Conservation (phyloP, 2,329 filamentous ascomycete genomes). For the Grosmannia penicillata region DNA sequence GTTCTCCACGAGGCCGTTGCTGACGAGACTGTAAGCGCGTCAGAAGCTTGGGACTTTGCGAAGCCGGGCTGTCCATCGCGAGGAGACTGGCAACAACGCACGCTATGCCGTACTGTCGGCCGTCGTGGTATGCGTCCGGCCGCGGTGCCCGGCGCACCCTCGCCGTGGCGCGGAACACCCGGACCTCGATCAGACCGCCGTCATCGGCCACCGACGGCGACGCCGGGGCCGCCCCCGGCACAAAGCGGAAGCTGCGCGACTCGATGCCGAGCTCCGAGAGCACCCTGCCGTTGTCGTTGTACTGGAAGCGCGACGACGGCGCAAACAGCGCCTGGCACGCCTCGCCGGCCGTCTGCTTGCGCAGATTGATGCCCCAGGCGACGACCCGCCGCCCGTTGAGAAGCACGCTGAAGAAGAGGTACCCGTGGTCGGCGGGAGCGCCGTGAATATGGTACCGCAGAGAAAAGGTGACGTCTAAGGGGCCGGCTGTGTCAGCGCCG, state of each 20-base stretch:
- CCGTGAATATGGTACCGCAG: slow-evolving; percentile 30
- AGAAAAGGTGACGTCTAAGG: slow-evolving; percentile 35
- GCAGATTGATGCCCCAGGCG: slow-evolving; percentile 35
- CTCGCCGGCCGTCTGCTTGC: slow-evolving; percentile 20
- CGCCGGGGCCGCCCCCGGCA: slow-evolving; percentile 19
- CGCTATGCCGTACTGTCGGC: slow-evolving; percentile 37
- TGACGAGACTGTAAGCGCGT: slow-evolving; percentile 26
- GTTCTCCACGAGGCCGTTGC: slow-evolving; percentile 34
- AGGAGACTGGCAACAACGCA: slow-evolving; percentile 18
- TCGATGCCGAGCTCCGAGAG: slow-evolving; percentile 27
- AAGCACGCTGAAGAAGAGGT: slow-evolving; percentile 38
- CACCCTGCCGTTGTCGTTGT: slow-evolving; percentile 21
- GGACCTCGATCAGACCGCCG: slow-evolving; percentile 40
- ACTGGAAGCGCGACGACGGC: slow-evolving; percentile 24
- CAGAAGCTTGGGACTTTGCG: not conserved
- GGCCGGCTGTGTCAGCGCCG: too few relatives aligned
- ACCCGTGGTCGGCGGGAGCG: slow-evolving; percentile 19
- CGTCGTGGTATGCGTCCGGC: slow-evolving; percentile 27
- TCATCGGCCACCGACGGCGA: slow-evolving; percentile 31
- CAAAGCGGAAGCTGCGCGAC: slow-evolving; percentile 34
- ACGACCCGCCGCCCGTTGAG: slow-evolving; percentile 38
- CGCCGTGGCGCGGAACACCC: slow-evolving; percentile 35
- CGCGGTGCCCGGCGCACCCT: slow-evolving; percentile 26
- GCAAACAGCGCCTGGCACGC: slow-evolving; percentile 29
- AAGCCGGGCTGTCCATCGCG: not conserved